These are phyloP conservation scores for Komagataea norvegica DNA, from an alignment of 1,139 yeast genomes.

Conservation along the genomic window DNA sequence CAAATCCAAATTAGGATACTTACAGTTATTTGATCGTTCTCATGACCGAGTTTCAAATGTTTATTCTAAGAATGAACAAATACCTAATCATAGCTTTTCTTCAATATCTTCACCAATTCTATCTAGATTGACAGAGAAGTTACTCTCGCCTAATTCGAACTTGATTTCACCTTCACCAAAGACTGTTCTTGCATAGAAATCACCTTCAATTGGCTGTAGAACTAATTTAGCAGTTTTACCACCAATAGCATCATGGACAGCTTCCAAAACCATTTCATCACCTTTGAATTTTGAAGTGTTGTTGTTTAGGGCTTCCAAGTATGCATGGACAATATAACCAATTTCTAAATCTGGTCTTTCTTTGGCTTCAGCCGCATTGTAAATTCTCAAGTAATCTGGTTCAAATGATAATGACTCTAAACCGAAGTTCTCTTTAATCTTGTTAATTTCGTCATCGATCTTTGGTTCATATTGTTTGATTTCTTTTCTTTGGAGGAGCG, in stretches of 20 bases:
- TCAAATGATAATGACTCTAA: conserved; percentile 1
- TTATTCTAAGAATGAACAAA: too few species aligned
- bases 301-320: background rate
- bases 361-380: conserved; percentile 3
- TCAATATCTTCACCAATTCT: conserved; percentile 2
- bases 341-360: conserved; percentile 1
- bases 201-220: conserved; percentile 2
- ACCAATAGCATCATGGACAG: conserved; percentile 3
- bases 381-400: conserved; percentile 1
- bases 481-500: conserved; percentile 2
- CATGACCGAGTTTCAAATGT: too few species aligned
- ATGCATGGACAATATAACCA: conserved; percentile 2
- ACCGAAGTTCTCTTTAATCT: conserved; percentile 2
- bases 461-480: background rate
- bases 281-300: conserved; percentile 1
- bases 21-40: too few species aligned
- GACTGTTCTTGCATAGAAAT: conserved; percentile 2
- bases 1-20: too few species aligned
- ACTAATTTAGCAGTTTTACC: conserved; percentile 3
- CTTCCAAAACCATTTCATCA: conserved; percentile 2
- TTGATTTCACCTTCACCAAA: conserved; percentile 4
- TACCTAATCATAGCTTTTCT: too few species aligned
- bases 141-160: conserved; percentile 1
- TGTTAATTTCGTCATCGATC: background rate
- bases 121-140: conserved; percentile 2